Evolutionary conservation across 2,329 filamentous ascomycete species (phyloP).

Genomic region (Aspergillus luchuensis): DNA sequence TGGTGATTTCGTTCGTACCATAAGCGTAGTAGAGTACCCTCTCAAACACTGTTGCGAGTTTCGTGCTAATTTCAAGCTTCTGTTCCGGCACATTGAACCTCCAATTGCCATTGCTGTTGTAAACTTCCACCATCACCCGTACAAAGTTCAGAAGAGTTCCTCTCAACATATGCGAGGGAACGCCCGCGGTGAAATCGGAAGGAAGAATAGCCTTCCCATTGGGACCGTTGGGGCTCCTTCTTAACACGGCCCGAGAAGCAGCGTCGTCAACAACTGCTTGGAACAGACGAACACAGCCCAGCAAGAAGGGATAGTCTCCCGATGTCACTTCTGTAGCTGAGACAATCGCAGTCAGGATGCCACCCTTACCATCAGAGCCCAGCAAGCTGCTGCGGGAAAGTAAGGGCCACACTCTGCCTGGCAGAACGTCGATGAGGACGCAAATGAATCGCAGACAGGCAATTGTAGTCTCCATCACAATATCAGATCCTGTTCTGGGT

Average conservation of each 20-base stretch:
- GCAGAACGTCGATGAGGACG: conserved; percentile 69
- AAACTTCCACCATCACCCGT: conserved; percentile 75
- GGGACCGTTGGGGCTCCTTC: conserved; percentile 38
- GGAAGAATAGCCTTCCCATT: conserved; percentile 33
- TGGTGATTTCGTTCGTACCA: conserved; percentile 66
- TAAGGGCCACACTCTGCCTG: conserved; percentile 87
- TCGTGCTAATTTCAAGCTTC: conserved; percentile 67
- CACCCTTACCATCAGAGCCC: conserved; percentile 72
- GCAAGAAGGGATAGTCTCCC: conserved; percentile 75
- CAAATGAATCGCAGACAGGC: conserved; percentile 80
- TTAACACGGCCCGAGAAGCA: conserved; percentile 56
- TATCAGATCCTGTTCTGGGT: conserved; percentile 63
- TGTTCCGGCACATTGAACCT: conserved; percentile 71
- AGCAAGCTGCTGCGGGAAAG: conserved; percentile 79
- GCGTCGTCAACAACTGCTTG: conserved; percentile 74
- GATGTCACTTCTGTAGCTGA: conserved; percentile 78
- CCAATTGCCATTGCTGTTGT: conserved; percentile 86
- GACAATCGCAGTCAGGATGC: conserved; percentile 75
- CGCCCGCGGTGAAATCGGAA: conserved; percentile 63
- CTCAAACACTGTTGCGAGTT: conserved; percentile 70
- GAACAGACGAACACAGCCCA: conserved; percentile 73
- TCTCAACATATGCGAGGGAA: conserved; percentile 75
- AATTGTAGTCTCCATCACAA: conserved; percentile 67
- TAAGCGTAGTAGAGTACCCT: conserved; percentile 72
- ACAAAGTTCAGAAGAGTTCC: conserved; percentile 72